Evolutionary conservation across 495 filamentous ascomycete genomes (phyloP).

Genomic region (Delitschia confertaspora): DNA sequence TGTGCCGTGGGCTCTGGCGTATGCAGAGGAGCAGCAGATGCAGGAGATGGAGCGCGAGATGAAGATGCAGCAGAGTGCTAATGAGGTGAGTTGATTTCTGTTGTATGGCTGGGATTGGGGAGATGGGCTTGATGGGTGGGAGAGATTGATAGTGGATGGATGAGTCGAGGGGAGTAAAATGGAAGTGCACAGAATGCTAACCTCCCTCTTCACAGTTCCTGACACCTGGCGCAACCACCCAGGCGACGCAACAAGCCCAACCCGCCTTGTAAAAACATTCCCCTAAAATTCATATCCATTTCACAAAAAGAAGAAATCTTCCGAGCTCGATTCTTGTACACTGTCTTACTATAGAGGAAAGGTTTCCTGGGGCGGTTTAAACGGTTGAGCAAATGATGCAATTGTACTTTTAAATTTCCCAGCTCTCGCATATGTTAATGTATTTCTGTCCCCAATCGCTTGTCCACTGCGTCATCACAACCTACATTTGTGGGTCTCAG

Average conservation of each 20-base stretch:
- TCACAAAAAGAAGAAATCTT: too few relatives aligned
- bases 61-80: slow-evolving; percentile 76
- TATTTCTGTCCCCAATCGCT: not conserved
- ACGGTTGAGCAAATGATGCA: too few relatives aligned
- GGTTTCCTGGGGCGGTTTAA: too few relatives aligned
- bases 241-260: slow-evolving; percentile 5
- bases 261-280: slow-evolving; percentile 13
- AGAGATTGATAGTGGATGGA: not conserved
- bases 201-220: slow-evolving; percentile 6
- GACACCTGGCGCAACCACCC: slow-evolving; percentile 5
- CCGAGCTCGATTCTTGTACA: slow-evolving; percentile 5
- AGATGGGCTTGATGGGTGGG: not conserved
- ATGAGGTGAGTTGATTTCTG: slow-evolving; percentile 47
- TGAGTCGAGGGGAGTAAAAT: too few relatives aligned
- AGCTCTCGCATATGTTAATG: slow-evolving; percentile 14
- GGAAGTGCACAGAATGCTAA: not conserved
- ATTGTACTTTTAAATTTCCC: slow-evolving; percentile 25
- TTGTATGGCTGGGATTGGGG: not conserved
- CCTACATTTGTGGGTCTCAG: too few relatives aligned
- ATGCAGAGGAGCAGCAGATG: slow-evolving; percentile 90
- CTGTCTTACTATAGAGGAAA: slow-evolving; percentile 8
- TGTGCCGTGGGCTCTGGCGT: slow-evolving; percentile 86
- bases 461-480: too few relatives aligned
- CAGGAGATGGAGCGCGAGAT: slow-evolving; percentile 95
- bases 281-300: not conserved